These are phyloP conservation scores for Fusarium foetens DNA, from an alignment of 2,329 filamentous ascomycete species.

Conservation along the genomic window DNA sequence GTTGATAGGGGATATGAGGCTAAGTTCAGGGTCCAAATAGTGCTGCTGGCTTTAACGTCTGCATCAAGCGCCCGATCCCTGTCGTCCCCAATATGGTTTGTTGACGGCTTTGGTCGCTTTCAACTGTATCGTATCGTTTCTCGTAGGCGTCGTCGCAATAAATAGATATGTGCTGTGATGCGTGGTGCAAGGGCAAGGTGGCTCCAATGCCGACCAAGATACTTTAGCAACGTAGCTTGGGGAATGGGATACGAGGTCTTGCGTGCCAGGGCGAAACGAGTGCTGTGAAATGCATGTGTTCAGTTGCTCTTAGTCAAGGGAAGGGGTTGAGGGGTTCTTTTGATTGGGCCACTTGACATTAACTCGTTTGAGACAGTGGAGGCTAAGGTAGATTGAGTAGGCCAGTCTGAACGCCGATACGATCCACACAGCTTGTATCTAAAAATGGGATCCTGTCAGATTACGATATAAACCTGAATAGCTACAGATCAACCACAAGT, in stretches of 20 bases:
- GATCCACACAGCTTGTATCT: slow-evolving; percentile 19
- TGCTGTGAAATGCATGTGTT: slow-evolving; percentile 35
- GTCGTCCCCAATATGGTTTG: not conserved
- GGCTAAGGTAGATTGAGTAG: slow-evolving; percentile 8
- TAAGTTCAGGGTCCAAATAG: slow-evolving; percentile 3
- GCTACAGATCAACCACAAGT: not conserved
- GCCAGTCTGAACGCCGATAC: slow-evolving; percentile 13
- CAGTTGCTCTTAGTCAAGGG: slow-evolving; percentile 23
- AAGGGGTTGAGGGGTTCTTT: slow-evolving; percentile 27
- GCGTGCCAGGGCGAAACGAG: slow-evolving; percentile 35
- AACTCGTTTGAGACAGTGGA: not conserved
- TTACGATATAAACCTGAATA: not conserved
- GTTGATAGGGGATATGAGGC: slow-evolving; percentile 21
- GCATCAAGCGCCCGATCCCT: not conserved
- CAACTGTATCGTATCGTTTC: slow-evolving; percentile 6
- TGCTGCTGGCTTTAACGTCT: slow-evolving; percentile 5
- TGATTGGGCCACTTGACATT: slow-evolving; percentile 34
- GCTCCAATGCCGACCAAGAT: slow-evolving; percentile 34
- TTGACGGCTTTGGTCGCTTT: not conserved
- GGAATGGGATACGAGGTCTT: slow-evolving; percentile 36
- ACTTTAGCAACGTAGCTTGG: slow-evolving; percentile 8
- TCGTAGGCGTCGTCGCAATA: slow-evolving; percentile 16
- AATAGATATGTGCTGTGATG: not conserved
- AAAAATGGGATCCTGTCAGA: slow-evolving; percentile 29
- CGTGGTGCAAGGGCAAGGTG: slow-evolving; percentile 35